Evolutionary conservation across 306 rosid species (phyloP).

Genomic region (Canavalia gladiata): DNA sequence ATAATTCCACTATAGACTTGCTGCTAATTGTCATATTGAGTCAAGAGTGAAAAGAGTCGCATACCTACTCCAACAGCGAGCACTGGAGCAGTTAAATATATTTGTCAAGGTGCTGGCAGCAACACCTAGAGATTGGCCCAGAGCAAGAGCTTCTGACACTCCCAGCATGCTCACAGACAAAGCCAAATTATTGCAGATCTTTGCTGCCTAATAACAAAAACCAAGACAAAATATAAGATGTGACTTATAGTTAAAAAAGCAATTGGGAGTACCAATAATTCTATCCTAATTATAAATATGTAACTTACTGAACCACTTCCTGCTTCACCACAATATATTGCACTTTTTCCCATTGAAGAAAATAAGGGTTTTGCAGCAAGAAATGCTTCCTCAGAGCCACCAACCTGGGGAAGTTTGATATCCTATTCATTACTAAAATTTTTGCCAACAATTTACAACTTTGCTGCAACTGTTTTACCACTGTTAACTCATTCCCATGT

Average conservation of each 20-base stretch:
- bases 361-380: conserved; percentile 74
- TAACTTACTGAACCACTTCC: conserved; percentile 97
- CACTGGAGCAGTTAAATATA: conserved; percentile 91
- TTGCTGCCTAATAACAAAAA: conserved; percentile 78
- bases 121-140: conserved; percentile 92
- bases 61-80: conserved; percentile 99
- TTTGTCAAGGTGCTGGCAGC: conserved; percentile 76
- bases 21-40: conserved; percentile 25
- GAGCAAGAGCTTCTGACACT: conserved; percentile 91
- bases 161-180: conserved; percentile 97
- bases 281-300: conserved; percentile 18
- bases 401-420: conserved; percentile 71
- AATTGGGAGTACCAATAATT: neutral
- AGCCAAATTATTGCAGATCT: conserved; percentile 93
- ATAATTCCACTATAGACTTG: neutral
- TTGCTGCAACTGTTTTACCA: conserved; percentile 33
- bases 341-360: conserved; percentile 84
- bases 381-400: conserved; percentile 88
- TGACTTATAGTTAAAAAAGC: conserved; percentile 5
- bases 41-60: conserved; percentile 21
- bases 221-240: conserved; percentile 4
- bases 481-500: conserved; percentile 16
- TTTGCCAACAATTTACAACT: conserved; percentile 24
- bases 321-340: conserved; percentile 82
- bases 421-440: conserved; percentile 38